These are phyloP conservation scores for Glycine soja DNA, from an alignment of 306 rosid species.

Conservation along the genomic window DNA sequence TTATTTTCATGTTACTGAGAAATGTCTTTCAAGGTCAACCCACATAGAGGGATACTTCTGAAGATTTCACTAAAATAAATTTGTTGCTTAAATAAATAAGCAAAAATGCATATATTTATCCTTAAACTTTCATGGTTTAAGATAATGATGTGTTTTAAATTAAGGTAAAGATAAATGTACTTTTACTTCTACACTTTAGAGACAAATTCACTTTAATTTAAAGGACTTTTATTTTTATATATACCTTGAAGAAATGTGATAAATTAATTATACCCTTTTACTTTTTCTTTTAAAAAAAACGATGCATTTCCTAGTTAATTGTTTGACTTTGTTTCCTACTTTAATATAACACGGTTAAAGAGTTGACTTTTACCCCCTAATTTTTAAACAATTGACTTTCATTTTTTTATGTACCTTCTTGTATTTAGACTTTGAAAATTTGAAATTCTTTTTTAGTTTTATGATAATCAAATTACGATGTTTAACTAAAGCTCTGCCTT, in stretches of 20 bases:
- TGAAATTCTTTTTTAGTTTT: not conserved
- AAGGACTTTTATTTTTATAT: not conserved
- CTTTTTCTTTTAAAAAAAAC: not conserved
- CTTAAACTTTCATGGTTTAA: too few relatives aligned
- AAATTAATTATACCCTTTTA: not conserved
- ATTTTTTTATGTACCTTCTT: not conserved
- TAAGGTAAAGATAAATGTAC: not conserved
- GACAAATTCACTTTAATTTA: not conserved
- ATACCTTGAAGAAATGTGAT: not conserved
- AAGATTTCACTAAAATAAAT: too few relatives aligned
- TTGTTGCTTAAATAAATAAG: too few relatives aligned
- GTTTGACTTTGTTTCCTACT: slow-evolving; percentile 27
- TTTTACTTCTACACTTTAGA: not conserved
- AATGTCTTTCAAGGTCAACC: too few relatives aligned
- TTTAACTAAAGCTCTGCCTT: not conserved
- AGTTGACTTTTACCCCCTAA: slow-evolving; percentile 12
- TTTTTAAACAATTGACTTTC: slow-evolving; percentile 44
- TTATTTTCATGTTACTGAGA: too few relatives aligned
- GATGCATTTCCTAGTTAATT: not conserved
- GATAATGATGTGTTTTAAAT: too few relatives aligned
- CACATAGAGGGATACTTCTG: too few relatives aligned
- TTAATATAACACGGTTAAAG: not conserved
- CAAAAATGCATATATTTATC: too few relatives aligned
- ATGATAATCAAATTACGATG: not conserved
- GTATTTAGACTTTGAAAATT: slow-evolving; percentile 2